Base-by-base conservation (phyloP, 106 monocot genomes). In the Triglochin maritima region DNA sequence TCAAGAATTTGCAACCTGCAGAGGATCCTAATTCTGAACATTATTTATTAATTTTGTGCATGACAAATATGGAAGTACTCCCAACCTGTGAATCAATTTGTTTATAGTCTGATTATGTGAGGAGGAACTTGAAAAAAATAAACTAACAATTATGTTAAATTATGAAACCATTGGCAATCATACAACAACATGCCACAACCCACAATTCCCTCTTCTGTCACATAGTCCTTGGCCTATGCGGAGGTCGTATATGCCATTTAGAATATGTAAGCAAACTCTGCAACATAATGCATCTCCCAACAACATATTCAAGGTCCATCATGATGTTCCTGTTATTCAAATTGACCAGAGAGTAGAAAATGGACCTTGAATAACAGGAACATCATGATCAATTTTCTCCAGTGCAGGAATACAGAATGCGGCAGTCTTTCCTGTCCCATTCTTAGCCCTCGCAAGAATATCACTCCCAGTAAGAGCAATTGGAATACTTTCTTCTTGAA, bases 401-500 rank as follows among this genome's bases (percentile, higher is more conserved):
- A 94, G 58, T 53, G 86, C 94, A 47, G 94, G 94, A 65, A 94
- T 94, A 68, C 89, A 89, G 60, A 89, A 94, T 49, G 94, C 94
- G 42, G 94, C 94, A 8, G 94, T 94, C 68, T 94, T 94, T 58
- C 94, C 94, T 2, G 94, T 94, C 15, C 94, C 94, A 78, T 94
- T 94, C 85, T 94, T 94, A 44, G 94, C 94, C 82, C 94, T 87
- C 49, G 94, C 94, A 77, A 94, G 86, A 77, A 94, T 87, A 58
- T 90, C 79, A 59, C 89, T 82, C n/a, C 94, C 94, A 69, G 94
- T 94, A 9, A 94, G 75, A 52, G 87, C 94, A 77, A 94, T 87
- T 43, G 94, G 94, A 56, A 94, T 94, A 51, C 89, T 89, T 77
- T 94, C 94, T 73, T 94, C 94, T 65, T 94, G 94, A 78, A 94